Evolutionary conservation across 352 stramenopile species (phyloP).

Genomic region (Hyaloperonospora arabidopsidis): DNA sequence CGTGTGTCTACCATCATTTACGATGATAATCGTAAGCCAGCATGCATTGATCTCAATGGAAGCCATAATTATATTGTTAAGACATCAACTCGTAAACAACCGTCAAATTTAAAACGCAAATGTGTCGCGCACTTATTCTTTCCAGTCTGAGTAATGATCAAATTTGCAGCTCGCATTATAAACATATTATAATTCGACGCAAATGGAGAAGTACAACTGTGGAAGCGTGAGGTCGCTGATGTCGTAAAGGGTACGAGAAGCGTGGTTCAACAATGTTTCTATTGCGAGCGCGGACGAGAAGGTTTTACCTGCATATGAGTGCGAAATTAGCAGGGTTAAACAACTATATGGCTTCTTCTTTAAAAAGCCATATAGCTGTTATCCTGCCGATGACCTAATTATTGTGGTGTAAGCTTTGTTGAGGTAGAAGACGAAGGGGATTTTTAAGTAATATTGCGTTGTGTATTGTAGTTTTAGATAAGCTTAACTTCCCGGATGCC

Average conservation of each 20-base stretch:
- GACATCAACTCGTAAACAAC: no score
- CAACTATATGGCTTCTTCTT: slow-evolving; percentile 88
- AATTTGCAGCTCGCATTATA: no score
- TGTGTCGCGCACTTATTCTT: no score
- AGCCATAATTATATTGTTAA: no score
- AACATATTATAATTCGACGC: no score
- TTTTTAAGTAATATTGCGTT: slow-evolving; percentile 87
- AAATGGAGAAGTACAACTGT: slow-evolving; percentile 98
- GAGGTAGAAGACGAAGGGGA: slow-evolving; percentile 85
- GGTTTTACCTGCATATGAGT: slow-evolving; percentile 78
- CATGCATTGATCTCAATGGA: no score
- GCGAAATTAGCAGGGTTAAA: slow-evolving; percentile 70
- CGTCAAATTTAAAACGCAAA: no score
- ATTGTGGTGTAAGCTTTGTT: slow-evolving; percentile 91
- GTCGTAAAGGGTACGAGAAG: slow-evolving; percentile 91
- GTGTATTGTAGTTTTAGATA: slow-evolving; percentile 86
- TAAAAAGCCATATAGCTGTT: slow-evolving; percentile 92
- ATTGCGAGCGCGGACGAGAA: slow-evolving; percentile 85
- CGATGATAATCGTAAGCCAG: no score
- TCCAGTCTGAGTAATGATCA: no score
- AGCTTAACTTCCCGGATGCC: slow-evolving; percentile 84
- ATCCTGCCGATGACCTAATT: slow-evolving; percentile 80
- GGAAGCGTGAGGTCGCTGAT: slow-evolving; percentile 89
- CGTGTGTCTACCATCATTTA: no score
- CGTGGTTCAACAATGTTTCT: slow-evolving; percentile 88